Evolutionary conservation across 305 asterid species (phyloP).

Genomic region (Petunia hybrid): DNA sequence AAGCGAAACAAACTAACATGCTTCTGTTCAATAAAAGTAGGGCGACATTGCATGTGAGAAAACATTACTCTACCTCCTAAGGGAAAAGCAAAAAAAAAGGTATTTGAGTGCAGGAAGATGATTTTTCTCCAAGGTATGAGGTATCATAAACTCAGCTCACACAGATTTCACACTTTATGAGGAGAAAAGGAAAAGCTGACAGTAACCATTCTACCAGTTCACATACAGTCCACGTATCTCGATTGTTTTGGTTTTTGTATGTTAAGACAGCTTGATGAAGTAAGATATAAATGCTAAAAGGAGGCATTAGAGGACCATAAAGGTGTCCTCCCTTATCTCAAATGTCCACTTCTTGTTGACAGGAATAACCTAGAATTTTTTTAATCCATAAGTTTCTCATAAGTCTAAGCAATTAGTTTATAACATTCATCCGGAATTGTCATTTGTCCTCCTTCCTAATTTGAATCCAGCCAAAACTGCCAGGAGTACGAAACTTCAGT

Average conservation of each 20-base stretch:
- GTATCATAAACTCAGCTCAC: not conserved
- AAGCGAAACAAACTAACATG: not conserved
- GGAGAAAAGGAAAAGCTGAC: not conserved
- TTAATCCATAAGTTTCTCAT: not conserved
- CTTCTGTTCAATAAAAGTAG: slow-evolving; percentile 2
- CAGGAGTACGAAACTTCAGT: slow-evolving; percentile 21
- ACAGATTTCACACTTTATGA: not conserved
- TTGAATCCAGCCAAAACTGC: slow-evolving; percentile 22
- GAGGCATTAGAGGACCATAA: slow-evolving; percentile 7
- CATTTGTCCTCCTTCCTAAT: slow-evolving; percentile 13
- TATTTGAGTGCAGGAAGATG: slow-evolving; percentile 11
- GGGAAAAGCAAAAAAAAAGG: slow-evolving; percentile 8
- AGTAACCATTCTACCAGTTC: slow-evolving; percentile 17
- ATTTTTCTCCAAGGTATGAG: not conserved
- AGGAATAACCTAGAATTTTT: slow-evolving; percentile 1
- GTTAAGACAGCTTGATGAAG: slow-evolving; percentile 5
- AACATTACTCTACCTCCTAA: not conserved
- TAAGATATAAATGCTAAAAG: slow-evolving; percentile 4
- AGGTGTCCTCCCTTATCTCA: not conserved
- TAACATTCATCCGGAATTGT: slow-evolving; percentile 19
- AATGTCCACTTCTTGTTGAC: slow-evolving; percentile 6
- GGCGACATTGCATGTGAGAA: not conserved
- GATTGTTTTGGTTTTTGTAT: slow-evolving; percentile 1
- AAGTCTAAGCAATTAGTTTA: slow-evolving; percentile 16
- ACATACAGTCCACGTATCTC: not conserved